Evolutionary conservation across 2,329 filamentous ascomycete species (phyloP), one percentile per base, ranked within the genome.

Genomic region (Aspergillus alliaceus): DNA sequence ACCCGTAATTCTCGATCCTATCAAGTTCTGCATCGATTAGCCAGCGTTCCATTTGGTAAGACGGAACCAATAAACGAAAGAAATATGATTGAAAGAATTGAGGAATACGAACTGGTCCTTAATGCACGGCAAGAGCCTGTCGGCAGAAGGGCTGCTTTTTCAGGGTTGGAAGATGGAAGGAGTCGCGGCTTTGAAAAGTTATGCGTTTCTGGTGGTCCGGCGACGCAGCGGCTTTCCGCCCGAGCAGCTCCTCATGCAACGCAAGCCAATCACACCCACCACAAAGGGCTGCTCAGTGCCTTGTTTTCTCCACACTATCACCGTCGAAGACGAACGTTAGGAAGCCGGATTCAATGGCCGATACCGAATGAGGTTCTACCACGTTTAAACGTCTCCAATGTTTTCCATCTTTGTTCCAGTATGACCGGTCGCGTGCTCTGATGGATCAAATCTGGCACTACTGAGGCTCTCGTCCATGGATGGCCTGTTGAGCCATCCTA

Each of bases 171-270:
- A 61, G 61, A 65, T 60, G 64, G 68, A 63, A 64, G 66, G 63
- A 68, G 65, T 62, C 64, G 69, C 64, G 66, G 66, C 63, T 61
- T n/a, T 69, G 69, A 72, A 72, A 73, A 72, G 69, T 72, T 72
- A 63, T 69, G 67, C 63, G 64, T 65, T 67, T 54, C 49, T 47
- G 58, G 59, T 54, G 59, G 62, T 59, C 58, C 59, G 62, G 58
- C 61, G 58, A 58, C 58, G 31, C 54, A 56, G 51, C 56, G 56
- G 48, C 54, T 53, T 64, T 57, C 62, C 44, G 44, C 44, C 44
- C 59, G 62, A 65, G 64, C 65, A 66, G 64, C 65, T 68, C 60
- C 47, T 44, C 22, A 59, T 61, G 57, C 58, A 37, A 55, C 56
- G 49, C 59, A 57, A 64, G 59, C 70, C 70, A 72, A 72, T 72